Base-by-base conservation (phyloP, 2,329 filamentous ascomycete species). In the Fusarium neocosmosporiellum region DNA sequence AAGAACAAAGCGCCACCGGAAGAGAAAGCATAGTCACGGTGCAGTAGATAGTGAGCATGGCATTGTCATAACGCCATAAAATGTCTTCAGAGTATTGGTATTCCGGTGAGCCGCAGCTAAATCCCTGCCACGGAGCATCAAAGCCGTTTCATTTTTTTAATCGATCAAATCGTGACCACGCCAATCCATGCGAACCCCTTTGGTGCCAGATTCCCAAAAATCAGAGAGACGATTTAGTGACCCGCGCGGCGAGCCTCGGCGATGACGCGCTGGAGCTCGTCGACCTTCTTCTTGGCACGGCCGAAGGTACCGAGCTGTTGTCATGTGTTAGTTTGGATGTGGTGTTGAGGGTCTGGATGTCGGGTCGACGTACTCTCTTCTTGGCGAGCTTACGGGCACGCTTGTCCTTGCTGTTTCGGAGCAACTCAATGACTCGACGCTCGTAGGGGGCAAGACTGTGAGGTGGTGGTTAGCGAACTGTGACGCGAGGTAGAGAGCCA, bases 371-470 rank as follows among this genome's bases (percentile, higher is more conserved):
- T 91, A 96, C 93, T 87, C 96, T 92, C 94, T 97, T 98, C 95
- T 98, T 98, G 83, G 96, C 96, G 83, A 98, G 94, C 93, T 98
- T 98, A 81, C 96, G 92, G 83, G 96, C 96, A 87, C 96, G 94
- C 94, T 98, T 98, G 88, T 99, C 96, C 90, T 97, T 97, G 89
- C 91, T 93, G 93, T 99, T 99, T 83, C 96, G 94, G 87, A 99
- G 93, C 85, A 99, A 89, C 91, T 99, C 96, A 84, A 99, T 97
- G 81, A 99, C 94, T 84, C 96, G 95, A 87, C 96, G 96, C 92
- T 99, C 96, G 86, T 99, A 96, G 82, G 94, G 94, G 80, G 94
- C 94, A 80, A 96, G 93, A 83, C 94, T 92, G 69, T 50, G 66
- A 55, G 43, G 50, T 37, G 20, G 18, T 37, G 54, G 78, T 84